Base-by-base conservation (phyloP, 1,139 yeast genomes). In the Taphrina flavorubra region DNA sequence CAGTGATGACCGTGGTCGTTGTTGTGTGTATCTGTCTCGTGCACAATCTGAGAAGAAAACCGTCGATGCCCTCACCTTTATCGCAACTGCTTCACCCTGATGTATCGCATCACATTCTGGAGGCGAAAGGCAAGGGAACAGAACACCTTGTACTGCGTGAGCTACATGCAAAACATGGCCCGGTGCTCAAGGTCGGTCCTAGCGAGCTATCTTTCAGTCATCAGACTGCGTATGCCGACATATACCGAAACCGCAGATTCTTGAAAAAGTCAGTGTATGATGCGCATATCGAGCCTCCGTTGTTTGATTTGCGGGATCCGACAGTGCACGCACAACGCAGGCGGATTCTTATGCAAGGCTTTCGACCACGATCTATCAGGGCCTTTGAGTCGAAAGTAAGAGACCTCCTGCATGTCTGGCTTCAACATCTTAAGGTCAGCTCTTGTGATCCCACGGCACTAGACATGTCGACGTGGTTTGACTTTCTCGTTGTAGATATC, bases 231-330 rank as follows among this genome's bases (percentile, higher is more conserved):
- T n/a, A 18, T 6, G 13, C 2, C 8, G 53, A 49, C n/a, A 49
- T 49, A 6, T 49, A 6, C 53, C 18, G 36, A 14, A 49, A 49
- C 7, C 53, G 53, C 13, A 20, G 53, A 20, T 49, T 49, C 20
- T 34, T 49, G 53, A 49, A 49, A 20, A 49, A 49, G 53, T 20
- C 53, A n/a, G 36, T 49, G 53, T 49, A 49, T n/a, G n/a, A 49
- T 18, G 3, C 36, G n/a, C n/a, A 20, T 20, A 49, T 49, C n/a
- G 53, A 49, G 20, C 36, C 36, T 8, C 36, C 53, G 3, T 20
- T 49, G 53, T 49, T 49, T 49, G 53, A 49, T n/a, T n/a, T 49
- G 36, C 10, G 36, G 10, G 36, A 7, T 8, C 53, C 53, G 1
- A 13, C 20, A 2, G 36, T 20, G 36, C 53, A 49, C 36, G 53